These are phyloP conservation scores for Blastobotrys illinoisensis DNA, from an alignment of 1,139 yeast species.

Conservation along the genomic window DNA sequence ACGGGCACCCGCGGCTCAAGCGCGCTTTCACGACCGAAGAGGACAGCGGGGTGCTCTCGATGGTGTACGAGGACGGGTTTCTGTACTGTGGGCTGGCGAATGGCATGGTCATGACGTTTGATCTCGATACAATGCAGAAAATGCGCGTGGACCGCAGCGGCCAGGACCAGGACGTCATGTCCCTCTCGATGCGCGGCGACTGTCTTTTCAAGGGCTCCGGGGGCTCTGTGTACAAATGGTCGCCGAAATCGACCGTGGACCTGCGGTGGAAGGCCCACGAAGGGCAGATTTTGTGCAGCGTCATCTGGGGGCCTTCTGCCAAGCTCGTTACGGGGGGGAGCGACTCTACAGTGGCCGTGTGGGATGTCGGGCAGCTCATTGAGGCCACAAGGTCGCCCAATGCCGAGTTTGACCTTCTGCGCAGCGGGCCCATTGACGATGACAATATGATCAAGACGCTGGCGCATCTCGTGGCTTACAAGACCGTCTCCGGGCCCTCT, in stretches of 20 bases:
- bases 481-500: slow-evolving; percentile 73
- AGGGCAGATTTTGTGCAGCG: slow-evolving; percentile 29
- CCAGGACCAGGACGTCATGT: slow-evolving; percentile 45
- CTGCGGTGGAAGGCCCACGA: slow-evolving; percentile 34
- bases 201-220: slow-evolving; percentile 53
- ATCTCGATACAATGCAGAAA: slow-evolving; percentile 69
- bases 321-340: slow-evolving; percentile 52
- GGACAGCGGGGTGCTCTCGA: slow-evolving; percentile 51
- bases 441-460: slow-evolving; percentile 62
- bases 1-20: slow-evolving; percentile 25
- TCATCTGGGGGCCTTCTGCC: slow-evolving; percentile 16
- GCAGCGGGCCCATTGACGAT: slow-evolving; percentile 35
- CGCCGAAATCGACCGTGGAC: slow-evolving; percentile 24
- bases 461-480: slow-evolving; percentile 56
- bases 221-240: slow-evolving; percentile 30
- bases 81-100: slow-evolving; percentile 73
- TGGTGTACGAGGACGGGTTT: slow-evolving; percentile 57
- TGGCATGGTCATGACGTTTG: slow-evolving; percentile 78
- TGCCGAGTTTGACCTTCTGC: background rate
- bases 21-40: slow-evolving; percentile 59
- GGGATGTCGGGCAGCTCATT: slow-evolving; percentile 42
- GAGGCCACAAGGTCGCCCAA: background rate
- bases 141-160: slow-evolving; percentile 37
- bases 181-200: slow-evolving; percentile 48
- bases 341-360: slow-evolving; percentile 53